phyloP scores from a whole-genome alignment of 164 flowering plant genomes.

The Vitis vinifera region DNA sequence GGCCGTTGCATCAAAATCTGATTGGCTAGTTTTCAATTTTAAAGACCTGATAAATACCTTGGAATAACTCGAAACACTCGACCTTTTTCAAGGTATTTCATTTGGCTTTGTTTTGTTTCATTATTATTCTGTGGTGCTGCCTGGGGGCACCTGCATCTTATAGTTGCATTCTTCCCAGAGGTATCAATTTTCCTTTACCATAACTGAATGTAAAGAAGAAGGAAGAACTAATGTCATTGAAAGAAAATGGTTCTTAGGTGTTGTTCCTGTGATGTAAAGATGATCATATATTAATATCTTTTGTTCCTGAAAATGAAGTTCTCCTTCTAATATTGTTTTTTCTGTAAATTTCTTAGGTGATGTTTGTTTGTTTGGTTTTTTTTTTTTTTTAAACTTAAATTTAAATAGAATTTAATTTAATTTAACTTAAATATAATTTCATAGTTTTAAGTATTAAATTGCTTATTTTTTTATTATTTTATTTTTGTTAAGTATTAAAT shows the following conservation, averaged over 20 bases:
- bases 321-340: too few relatives aligned
- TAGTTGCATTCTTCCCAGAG: slow-evolving; percentile 1
- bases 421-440: too few relatives aligned
- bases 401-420: too few relatives aligned
- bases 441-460: too few relatives aligned
- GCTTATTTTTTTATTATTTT: too few relatives aligned
- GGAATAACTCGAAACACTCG: slow-evolving; percentile 29
- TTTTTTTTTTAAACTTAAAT: too few relatives aligned
- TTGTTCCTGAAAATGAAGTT: background rate
- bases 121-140: background rate
- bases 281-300: background rate
- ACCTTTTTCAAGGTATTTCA: background rate
- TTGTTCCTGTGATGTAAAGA: background rate
- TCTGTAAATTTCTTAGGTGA: too few relatives aligned
- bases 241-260: background rate
- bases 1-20: slow-evolving; percentile 81
- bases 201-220: background rate
- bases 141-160: background rate
- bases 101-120: background rate
- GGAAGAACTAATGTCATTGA: background rate
- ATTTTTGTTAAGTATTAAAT: too few relatives aligned
- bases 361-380: too few relatives aligned
- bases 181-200: background rate
- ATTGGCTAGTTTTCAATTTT: slow-evolving; percentile 86
- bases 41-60: slow-evolving; percentile 67